Evolutionary conservation across 2,329 filamentous ascomycete species (phyloP).

Genomic region (Colletotrichum euphorbiae): DNA sequence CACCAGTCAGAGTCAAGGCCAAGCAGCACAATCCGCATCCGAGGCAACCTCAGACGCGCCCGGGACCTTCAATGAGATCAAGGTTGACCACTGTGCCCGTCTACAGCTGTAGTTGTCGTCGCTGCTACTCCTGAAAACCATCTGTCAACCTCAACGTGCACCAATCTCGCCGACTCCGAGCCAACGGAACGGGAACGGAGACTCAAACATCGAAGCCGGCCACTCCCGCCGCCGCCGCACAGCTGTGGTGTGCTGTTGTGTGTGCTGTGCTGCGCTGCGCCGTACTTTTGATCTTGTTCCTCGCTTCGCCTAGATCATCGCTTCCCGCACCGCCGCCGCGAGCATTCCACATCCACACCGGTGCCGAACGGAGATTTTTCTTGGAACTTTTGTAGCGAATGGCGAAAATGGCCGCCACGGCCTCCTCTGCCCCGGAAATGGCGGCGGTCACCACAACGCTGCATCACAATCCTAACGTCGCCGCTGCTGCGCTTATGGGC

Average conservation of each 20-base stretch:
- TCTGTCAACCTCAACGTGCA: not conserved
- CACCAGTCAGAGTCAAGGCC: conserved; percentile 38
- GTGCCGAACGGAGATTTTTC: conserved; percentile 28
- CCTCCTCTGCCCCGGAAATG: conserved; percentile 32
- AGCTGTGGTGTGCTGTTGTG: conserved; percentile 27
- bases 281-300: not conserved
- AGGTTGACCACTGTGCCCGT: conserved; percentile 13
- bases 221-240: conserved; percentile 12
- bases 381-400: conserved; percentile 14
- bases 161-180: not conserved
- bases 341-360: conserved; percentile 8
- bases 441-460: conserved; percentile 23
- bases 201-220: conserved; percentile 28
- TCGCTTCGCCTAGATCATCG: conserved; percentile 17
- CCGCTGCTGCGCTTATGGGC: conserved; percentile 22
- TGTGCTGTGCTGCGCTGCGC: conserved; percentile 12
- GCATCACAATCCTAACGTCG: conserved; percentile 24
- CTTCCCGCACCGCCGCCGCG: conserved; percentile 18
- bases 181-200: conserved; percentile 24
- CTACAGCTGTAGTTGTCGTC: conserved; percentile 32
- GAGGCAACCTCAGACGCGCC: conserved; percentile 23
- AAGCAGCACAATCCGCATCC: conserved; percentile 26
- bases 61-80: conserved; percentile 28
- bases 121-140: not conserved
- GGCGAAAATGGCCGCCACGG: conserved; percentile 32